These are phyloP conservation scores for Xylaria sp. DNA, from an alignment of 2,329 filamentous ascomycete species.

Conservation along the genomic window DNA sequence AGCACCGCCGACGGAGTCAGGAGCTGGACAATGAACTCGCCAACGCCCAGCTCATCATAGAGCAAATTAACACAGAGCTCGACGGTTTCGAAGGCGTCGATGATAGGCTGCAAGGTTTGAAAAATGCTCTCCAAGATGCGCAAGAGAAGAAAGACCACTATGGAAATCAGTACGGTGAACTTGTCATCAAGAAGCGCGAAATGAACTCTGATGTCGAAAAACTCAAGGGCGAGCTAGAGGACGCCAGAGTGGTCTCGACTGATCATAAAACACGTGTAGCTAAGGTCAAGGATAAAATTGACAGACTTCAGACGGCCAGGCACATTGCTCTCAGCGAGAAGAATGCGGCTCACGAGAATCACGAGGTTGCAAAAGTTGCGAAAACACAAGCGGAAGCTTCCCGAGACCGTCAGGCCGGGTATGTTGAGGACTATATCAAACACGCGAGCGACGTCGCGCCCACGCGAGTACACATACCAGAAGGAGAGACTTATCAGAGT, in stretches of 20 bases:
- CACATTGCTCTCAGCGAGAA: conserved; percentile 68
- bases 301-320: conserved; percentile 60
- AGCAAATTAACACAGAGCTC: conserved; percentile 66
- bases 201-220: conserved; percentile 58
- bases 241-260: conserved; percentile 49
- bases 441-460: conserved; percentile 66
- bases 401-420: conserved; percentile 58
- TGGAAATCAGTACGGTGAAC: conserved; percentile 66
- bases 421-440: conserved; percentile 64
- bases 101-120: conserved; percentile 70
- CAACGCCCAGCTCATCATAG: conserved; percentile 68
- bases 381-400: conserved; percentile 60
- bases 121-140: conserved; percentile 65
- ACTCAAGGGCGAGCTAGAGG: conserved; percentile 52
- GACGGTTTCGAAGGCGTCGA: conserved; percentile 76
- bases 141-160: conserved; percentile 59
- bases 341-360: conserved; percentile 66
- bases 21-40: conserved; percentile 69
- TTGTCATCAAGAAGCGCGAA: conserved; percentile 61
- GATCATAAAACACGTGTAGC: conserved; percentile 60
- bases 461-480: conserved; percentile 69
- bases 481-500: conserved; percentile 70
- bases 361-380: conserved; percentile 61
- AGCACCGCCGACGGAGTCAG: conserved; percentile 62
- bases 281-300: conserved; percentile 67